Base-by-base conservation (phyloP, 2,329 filamentous ascomycete genomes). In the Tolypocladium inflatum region DNA sequence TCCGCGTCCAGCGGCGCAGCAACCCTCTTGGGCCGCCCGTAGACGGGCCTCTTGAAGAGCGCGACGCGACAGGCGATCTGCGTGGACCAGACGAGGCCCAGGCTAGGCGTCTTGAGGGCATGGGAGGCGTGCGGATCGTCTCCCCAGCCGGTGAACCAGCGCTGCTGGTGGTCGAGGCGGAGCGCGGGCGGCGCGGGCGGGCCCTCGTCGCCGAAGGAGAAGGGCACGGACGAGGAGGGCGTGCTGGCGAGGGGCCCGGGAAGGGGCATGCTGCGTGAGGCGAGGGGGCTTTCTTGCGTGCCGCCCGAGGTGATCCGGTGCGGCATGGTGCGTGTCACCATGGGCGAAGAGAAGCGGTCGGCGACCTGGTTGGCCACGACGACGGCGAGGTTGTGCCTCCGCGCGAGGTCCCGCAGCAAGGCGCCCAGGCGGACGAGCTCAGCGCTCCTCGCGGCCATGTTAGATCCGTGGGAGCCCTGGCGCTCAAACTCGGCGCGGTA, bases 331-430 rank as follows among this genome's bases (percentile, higher is more conserved):
- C 48, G 48, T 5, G 30, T 37, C 30, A 19, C 19, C 19, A 48
- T 15, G 10, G 53, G n/a, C 10, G 67, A 67, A 56, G 67, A 63
- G 65, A 99, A 96, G 5, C 91, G 87, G 73, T 99, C 94, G 7
- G 90, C 89, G 37, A 99, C 93, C 72, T 99, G 94, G 69, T 99
- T 99, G 6, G 93, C 89, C 3, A 97, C 89, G 1, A 99, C 91
- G 35, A 99, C 80, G 30, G 91, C 92, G 52, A 97, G 78, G 63
- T 87, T 80, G 67, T 95, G 78, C 48, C 81, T 82, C 42, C 83
- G 82, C 1, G 94, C 94, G 1, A 97, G 76, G 43, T 87, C 81
- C 41, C 91, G 84, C 26, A 99, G 78, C 55, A 90, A 78, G 45
- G 86, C 82, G 41, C 93, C 90, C 2, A 96, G 77, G 37, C 86